Base-by-base conservation (phyloP, 257 asterid genomes). In the Scutellaria minor region DNA sequence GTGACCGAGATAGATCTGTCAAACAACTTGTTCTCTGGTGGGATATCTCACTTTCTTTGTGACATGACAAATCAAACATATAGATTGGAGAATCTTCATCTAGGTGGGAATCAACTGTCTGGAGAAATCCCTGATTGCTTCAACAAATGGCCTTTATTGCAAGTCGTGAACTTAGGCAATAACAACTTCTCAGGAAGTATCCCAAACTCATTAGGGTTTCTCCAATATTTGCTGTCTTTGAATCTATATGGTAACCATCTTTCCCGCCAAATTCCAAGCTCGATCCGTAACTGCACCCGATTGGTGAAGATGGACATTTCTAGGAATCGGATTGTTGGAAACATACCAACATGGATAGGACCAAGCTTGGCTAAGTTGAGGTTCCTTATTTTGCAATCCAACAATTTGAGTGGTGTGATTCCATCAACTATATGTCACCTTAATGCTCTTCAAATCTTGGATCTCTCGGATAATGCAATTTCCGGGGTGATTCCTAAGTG, bases 131-230 rank as follows among this genome's bases (percentile, higher is more conserved):
- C 81, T 0, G 74, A 75, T 45, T 78, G 83, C 65, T 82, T 74
- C 75, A 72, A 69, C 72, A 75, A 35, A 10, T 78, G 83, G 81
- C 53, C 72, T 0, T 5, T n/a, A 0, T 18, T 78, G 6, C 0
- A 0, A 2, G 44, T 24, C 6, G 35, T 84, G 37, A 73, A 76
- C 46, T 1, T 84, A 15, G 76, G 66, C 54, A 65, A 73, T 24
- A 84, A 84, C 59, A 61, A 69, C 14, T n/a, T 84, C 7, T 69
- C 70, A 1, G 88, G 85, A 48, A 70, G 27, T 6, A 75, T 84
- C 22, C 84, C 88, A 15, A 51, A 57, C 14, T 81, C 88, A 57
- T 31, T 78, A 6, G 81, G 84, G 1, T 41, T 62, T 72, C 68
- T 82, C 9, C 11, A 31, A 2, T 3, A 52, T 1, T 20, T 79